Evolutionary conservation across 306 rosid genomes (phyloP).

Genomic region (Cicer bijugum): DNA sequence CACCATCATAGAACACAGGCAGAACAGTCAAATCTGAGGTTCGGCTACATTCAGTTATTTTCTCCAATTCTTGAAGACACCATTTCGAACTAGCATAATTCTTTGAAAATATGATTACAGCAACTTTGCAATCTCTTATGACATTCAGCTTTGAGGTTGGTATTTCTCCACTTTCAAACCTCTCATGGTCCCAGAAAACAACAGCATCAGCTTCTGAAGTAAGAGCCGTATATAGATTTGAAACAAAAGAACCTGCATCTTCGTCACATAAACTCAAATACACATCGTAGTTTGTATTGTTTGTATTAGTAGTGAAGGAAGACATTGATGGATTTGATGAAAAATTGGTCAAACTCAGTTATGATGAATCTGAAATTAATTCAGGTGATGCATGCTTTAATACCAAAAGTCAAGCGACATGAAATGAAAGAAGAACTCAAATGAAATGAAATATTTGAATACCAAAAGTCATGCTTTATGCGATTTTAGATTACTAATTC

Average conservation of each 20-base stretch:
- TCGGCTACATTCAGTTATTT: background rate
- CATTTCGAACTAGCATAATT: background rate
- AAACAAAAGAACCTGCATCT: background rate
- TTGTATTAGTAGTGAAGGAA: background rate
- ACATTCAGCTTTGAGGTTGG: background rate
- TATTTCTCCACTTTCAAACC: background rate
- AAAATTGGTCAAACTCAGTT: background rate
- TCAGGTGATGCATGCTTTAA: too few species aligned
- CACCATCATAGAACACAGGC: background rate
- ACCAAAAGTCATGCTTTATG: too few species aligned
- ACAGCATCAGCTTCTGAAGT: background rate
- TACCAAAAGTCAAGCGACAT: too few species aligned
- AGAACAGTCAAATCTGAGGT: background rate
- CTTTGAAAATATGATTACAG: background rate
- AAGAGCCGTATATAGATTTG: background rate
- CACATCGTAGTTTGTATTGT: background rate
- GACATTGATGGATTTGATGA: background rate
- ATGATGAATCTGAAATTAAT: background rate
- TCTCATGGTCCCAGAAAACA: background rate
- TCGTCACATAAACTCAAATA: background rate
- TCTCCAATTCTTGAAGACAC: constrained; percentile 9
- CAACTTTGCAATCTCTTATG: background rate
- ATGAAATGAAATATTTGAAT: too few species aligned
- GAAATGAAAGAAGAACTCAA: too few species aligned
- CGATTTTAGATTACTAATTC: too few species aligned